These are phyloP conservation scores for Nowakowskiella sp. DNA, from an alignment of 192 early-diverging fungal genomes.

Conservation along the genomic window DNA sequence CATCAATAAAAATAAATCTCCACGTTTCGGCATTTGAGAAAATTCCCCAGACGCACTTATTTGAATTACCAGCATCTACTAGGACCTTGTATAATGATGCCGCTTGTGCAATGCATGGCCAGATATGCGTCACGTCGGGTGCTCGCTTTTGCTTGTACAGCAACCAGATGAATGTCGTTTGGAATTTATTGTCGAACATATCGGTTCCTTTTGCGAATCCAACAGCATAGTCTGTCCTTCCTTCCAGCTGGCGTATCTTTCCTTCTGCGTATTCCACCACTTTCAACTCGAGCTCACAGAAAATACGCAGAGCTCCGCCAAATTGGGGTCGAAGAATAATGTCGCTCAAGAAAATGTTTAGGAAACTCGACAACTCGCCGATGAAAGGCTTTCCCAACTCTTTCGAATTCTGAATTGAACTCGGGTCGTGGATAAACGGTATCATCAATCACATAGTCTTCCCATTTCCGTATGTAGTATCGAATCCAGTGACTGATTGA, in stretches of 20 bases:
- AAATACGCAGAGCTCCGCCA: constrained; percentile 17
- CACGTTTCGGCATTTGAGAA: constrained; percentile 20
- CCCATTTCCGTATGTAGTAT: constrained; percentile 4
- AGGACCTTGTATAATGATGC: constrained; percentile 27
- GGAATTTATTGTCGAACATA: constrained; percentile 19
- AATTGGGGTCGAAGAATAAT: constrained; percentile 22
- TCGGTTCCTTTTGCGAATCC: constrained; percentile 18
- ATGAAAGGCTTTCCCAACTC: constrained; percentile 5
- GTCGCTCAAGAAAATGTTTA: constrained; percentile 27
- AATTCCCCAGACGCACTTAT: constrained; percentile 22
- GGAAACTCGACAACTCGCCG: constrained; percentile 20
- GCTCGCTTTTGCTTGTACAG: constrained; percentile 21
- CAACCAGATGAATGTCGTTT: constrained; percentile 21
- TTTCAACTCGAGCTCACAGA: constrained; percentile 20
- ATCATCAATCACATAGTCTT: constrained; percentile 3
- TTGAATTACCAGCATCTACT: constrained; percentile 22
- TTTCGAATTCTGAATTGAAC: constrained; percentile 4
- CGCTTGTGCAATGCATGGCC: constrained; percentile 27
- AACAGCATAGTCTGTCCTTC: constrained; percentile 27
- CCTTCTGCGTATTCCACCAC: constrained; percentile 2
- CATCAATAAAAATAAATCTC: constrained; percentile 22
- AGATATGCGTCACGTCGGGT: constrained; percentile 19
- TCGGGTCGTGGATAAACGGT: constrained; percentile 2
- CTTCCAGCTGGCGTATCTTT: constrained; percentile 25
- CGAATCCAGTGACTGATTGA: constrained; percentile 9